Percentiles rank a stretch among this genome's conserved stretches.
These are phyloP conservation scores for Kandelia obovata DNA, from an alignment of 345 rosid species.

Conservation along the genomic window DNA sequence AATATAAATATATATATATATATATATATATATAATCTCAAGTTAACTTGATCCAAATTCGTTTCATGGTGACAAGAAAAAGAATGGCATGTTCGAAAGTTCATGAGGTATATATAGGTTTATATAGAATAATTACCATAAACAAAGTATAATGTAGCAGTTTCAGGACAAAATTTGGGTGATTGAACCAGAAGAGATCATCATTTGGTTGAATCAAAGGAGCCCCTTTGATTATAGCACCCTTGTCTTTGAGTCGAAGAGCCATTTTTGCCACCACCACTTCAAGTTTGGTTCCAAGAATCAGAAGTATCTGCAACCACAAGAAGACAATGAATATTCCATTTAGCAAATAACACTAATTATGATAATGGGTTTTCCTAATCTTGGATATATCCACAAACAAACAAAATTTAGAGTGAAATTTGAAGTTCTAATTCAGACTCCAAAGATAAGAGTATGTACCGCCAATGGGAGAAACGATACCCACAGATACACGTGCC, in stretches of 20 bases:
- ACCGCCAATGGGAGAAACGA: slow-evolving; percentile 23
- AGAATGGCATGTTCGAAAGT: background rate
- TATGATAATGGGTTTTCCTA: too few species aligned
- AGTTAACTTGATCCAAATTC: background rate
- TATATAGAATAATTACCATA: slow-evolving; percentile 28
- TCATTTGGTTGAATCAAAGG: slow-evolving; percentile 54
- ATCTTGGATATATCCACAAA: too few species aligned
- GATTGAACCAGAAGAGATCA: slow-evolving; percentile 51
- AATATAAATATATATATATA: too few species aligned
- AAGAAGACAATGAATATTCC: background rate
- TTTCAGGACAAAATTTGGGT: slow-evolving; percentile 38
- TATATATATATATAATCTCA: too few species aligned
- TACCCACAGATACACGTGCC: slow-evolving; percentile 24
- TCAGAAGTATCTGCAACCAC: slow-evolving; percentile 33
- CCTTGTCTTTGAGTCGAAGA: slow-evolving; percentile 28
- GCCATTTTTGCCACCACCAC: slow-evolving; percentile 55
- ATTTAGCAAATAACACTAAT: too few species aligned
- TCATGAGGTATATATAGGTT: background rate
- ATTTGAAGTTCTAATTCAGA: too few species aligned
- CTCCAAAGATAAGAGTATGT: background rate
- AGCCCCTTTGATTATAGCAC: slow-evolving; percentile 40
- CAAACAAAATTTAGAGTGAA: too few species aligned
- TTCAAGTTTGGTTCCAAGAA: slow-evolving; percentile 60
- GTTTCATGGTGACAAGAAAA: background rate
- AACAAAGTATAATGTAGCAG: slow-evolving; percentile 50